Base-by-base conservation (phyloP, 2,329 filamentous ascomycete species). In the Colletotrichum tanaceti region DNA sequence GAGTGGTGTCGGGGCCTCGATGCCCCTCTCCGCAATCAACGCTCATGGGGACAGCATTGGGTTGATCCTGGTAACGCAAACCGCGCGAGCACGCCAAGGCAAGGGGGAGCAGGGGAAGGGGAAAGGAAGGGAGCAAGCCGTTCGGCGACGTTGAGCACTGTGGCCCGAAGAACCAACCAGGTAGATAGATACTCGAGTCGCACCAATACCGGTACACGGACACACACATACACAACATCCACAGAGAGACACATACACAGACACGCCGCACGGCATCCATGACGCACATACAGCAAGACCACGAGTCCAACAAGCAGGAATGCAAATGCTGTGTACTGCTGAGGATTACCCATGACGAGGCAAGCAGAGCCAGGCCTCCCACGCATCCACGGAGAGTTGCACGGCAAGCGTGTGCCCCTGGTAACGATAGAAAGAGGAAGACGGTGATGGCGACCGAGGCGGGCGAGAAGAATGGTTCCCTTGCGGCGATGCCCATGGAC, bases 1-100 rank as follows among this genome's bases (percentile, higher is more conserved):
- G 46, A 64, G 41, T 54, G 47, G 54, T 47, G 65, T 28, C 41
- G 35, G 60, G 60, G 38, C 58, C 52, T 67, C n/a, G 44, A 46
- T 54, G 54, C 65, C 65, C 65, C 60, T 68, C 65, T 65, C 61
- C 65, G 61, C 65, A 65, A 50, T 65, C 61, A 59, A 54, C 61
- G 54, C 61, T 68, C 65, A 64, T 54, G 60, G 54, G 49, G 22
- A 59, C 41, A 24, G 60, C 32, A 59, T 65, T 65, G 54, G 65
- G 61, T 65, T 65, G 55, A 65, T 65, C 65, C 65, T 57, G 50
- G 65, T 65, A 54, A 44, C 49, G 61, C 55, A 60, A 52, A 46
- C 54, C 38, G 41, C 54, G 61, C 32, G 46, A 64, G 54, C n/a
- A 38, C 22, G 49, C 44, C 43, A 58, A 66, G 58, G 58, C 44